Percentiles rank a stretch among this genome's conserved stretches.
Evolutionary conservation across 1,284 basidiomycete species (phyloP).

Genomic region (Trichosporon coremiiforme): DNA sequence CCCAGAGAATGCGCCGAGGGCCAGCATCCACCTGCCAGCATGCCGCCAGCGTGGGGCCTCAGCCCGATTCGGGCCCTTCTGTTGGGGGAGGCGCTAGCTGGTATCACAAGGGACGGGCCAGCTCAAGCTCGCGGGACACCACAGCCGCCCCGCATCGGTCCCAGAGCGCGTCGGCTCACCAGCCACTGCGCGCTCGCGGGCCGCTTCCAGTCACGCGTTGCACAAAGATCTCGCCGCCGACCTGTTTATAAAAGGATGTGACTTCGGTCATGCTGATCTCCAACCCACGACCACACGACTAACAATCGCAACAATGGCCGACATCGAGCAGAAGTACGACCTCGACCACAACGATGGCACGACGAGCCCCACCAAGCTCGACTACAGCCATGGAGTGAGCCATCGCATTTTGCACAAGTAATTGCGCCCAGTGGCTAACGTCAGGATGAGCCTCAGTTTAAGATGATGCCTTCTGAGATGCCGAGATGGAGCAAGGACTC

Average conservation of each 20-base stretch:
- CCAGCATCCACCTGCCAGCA: background rate
- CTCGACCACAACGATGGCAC: background rate
- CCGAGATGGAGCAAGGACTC: slow-evolving; percentile 35
- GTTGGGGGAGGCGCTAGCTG: background rate
- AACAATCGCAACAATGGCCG: background rate
- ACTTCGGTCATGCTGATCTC: background rate
- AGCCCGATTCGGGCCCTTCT: background rate
- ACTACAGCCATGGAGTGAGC: background rate
- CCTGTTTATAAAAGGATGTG: slow-evolving; percentile 3
- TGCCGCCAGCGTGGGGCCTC: background rate
- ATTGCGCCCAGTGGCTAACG: background rate
- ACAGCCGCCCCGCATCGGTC: slow-evolving; percentile 11
- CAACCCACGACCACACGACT: background rate
- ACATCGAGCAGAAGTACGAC: slow-evolving; percentile 1
- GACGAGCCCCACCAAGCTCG: background rate
- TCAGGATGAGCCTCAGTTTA: slow-evolving; percentile 34
- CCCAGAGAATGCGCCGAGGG: background rate
- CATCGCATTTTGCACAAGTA: background rate
- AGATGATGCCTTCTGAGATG: slow-evolving; percentile 33
- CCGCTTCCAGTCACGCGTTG: slow-evolving; percentile 5
- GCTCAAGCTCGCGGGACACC: slow-evolving; percentile 7
- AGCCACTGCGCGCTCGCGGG: background rate
- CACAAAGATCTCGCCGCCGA: background rate
- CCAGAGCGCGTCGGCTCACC: background rate
- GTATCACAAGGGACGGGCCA: slow-evolving; percentile 4